Percentiles rank a stretch among this genome's conserved stretches.
Conservation (phyloP, 176 grass and related monocot genomes). For the Triticum timopheevii region DNA sequence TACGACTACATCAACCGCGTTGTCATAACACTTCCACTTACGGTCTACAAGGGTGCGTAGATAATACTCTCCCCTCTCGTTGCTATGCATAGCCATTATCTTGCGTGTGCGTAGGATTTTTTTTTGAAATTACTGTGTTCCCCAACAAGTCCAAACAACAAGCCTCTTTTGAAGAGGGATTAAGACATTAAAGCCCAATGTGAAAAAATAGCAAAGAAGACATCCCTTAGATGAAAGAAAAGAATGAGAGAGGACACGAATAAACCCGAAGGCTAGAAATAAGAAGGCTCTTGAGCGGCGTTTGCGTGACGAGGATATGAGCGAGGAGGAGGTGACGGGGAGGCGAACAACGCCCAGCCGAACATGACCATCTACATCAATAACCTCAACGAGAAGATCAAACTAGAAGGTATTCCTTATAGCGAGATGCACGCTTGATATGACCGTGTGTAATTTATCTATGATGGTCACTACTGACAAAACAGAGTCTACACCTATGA, state of each 20-base stretch:
- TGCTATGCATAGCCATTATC: no score
- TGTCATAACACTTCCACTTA: no score
- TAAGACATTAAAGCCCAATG: conserved; percentile 5
- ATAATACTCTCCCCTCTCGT: no score
- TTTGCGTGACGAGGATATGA: conserved; percentile 49
- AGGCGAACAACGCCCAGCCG: conserved; percentile 31
- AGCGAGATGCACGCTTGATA: no score
- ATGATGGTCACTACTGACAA: no score
- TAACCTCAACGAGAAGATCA: conserved; percentile 97
- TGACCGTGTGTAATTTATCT: no score
- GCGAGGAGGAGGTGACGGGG: conserved; percentile 49
- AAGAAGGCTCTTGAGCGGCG: conserved; percentile 16
- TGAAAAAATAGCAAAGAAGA: not conserved
- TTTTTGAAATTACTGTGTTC: no score
- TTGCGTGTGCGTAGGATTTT: no score
- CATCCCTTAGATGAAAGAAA: not conserved
- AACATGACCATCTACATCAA: conserved; percentile 98
- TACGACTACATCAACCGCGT: no score
- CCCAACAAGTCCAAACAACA: no score
- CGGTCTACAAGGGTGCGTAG: no score
- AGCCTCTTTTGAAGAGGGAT: not conserved
- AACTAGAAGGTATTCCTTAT: conserved; percentile 58
- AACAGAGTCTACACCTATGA: no score
- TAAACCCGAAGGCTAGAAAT: not conserved
- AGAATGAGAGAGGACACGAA: not conserved